Percentiles rank a stretch among this genome's conserved stretches.
phyloP scores from a whole-genome alignment of 2,329 filamentous ascomycete species.

The Diaporthe helianthi region DNA sequence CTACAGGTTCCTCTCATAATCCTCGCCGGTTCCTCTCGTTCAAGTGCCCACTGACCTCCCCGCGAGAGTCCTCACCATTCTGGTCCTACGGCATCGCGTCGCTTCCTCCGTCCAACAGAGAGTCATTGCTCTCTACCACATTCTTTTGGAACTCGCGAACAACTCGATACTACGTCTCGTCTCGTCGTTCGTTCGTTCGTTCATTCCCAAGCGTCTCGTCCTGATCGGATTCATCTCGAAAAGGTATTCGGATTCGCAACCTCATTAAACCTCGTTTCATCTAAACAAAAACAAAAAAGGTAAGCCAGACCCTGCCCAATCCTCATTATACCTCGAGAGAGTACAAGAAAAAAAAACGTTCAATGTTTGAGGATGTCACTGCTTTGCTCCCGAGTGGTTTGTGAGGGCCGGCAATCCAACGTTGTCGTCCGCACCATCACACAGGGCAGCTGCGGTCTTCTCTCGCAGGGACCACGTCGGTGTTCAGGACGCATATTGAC shows the following conservation, averaged over 20 bases:
- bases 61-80: slow-evolving; percentile 39
- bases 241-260: slow-evolving; percentile 7
- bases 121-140: slow-evolving; percentile 60
- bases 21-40: slow-evolving; percentile 36
- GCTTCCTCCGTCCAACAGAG: slow-evolving; percentile 58
- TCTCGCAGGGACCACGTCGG: slow-evolving; percentile 32
- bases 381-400: not conserved
- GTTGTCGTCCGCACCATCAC: not conserved
- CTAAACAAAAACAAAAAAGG: slow-evolving; percentile 15
- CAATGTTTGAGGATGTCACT: not conserved
- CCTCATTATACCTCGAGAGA: not conserved
- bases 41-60: slow-evolving; percentile 38
- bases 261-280: slow-evolving; percentile 26
- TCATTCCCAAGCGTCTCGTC: slow-evolving; percentile 11
- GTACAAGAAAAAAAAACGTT: not conserved
- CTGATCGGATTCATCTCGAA: slow-evolving; percentile 21
- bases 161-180: slow-evolving; percentile 26
- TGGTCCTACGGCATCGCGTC: slow-evolving; percentile 41
- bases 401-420: not conserved
- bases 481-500: slow-evolving; percentile 33
- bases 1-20: slow-evolving; percentile 29
- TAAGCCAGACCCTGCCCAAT: slow-evolving; percentile 19
- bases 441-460: slow-evolving; percentile 8
- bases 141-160: slow-evolving; percentile 54
- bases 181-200: slow-evolving; percentile 34